phyloP scores from a whole-genome alignment of 2,329 filamentous ascomycete species.

The Colletotrichum tabaci region DNA sequence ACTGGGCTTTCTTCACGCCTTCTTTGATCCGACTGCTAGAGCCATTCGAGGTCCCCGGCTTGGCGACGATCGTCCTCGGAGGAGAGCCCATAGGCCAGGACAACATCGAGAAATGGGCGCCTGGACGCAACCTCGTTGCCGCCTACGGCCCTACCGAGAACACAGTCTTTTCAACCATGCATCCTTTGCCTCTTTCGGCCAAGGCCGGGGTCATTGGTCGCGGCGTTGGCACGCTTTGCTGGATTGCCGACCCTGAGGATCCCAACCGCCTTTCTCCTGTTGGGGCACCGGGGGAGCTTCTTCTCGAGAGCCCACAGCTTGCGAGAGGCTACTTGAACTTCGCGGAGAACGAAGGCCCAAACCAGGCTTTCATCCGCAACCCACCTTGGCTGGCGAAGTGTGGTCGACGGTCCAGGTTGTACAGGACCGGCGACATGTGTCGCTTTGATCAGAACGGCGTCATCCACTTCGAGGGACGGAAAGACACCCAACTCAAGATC shows the following conservation, averaged over 20 bases:
- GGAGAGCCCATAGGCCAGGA: conserved; percentile 46
- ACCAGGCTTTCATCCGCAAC: conserved; percentile 29
- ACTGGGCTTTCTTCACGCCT: conserved; percentile 70
- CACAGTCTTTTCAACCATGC: conserved; percentile 42
- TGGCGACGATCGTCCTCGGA: conserved; percentile 54
- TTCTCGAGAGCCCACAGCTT: conserved; percentile 33
- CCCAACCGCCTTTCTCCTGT: conserved; percentile 21
- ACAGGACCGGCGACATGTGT: conserved; percentile 43
- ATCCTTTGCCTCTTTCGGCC: conserved; percentile 5
- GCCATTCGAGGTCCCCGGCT: conserved; percentile 52
- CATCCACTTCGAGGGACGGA: conserved; percentile 44
- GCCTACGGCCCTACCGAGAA: conserved; percentile 46
- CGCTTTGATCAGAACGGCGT: conserved; percentile 26
- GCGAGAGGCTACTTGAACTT: conserved; percentile 37
- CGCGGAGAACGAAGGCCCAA: conserved; percentile 16
- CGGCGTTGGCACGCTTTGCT: conserved; percentile 25
- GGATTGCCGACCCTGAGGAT: conserved; percentile 31
- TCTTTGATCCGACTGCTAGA: conserved; percentile 65
- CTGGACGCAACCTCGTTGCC: conserved; percentile 39
- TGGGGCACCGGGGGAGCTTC: conserved; percentile 33
- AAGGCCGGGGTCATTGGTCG: conserved; percentile 23
- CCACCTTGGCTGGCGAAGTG: conserved; percentile 24
- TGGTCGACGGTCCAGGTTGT: conserved; percentile 27
- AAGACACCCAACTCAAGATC: conserved; percentile 46
- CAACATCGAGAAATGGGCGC: conserved; percentile 43